A percentile compares a stretch with the other conserved stretches of the same genome.
Evolutionary conservation across 23 red algal genomes (phyloP).

Genomic region (Gracilaria gracilis): DNA sequence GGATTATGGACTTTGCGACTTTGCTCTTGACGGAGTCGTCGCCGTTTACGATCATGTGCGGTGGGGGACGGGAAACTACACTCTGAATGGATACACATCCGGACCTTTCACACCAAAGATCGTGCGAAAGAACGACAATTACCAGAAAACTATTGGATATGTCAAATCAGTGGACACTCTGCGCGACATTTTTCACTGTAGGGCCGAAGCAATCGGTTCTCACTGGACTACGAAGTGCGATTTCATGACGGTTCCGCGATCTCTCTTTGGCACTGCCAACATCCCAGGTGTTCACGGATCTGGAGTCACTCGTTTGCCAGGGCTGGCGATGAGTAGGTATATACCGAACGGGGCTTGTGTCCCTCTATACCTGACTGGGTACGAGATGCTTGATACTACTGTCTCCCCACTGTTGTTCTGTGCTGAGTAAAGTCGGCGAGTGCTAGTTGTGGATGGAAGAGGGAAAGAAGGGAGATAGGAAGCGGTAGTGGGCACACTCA

Average conservation of each 20-base stretch:
- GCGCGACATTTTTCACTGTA: neutral
- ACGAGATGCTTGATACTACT: neutral
- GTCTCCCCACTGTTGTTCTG: too few relatives aligned
- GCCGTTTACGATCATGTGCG: neutral
- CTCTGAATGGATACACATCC: neutral
- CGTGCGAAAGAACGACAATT: neutral
- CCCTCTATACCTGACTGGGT: neutral
- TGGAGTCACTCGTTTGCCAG: neutral
- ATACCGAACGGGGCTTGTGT: slow-evolving; percentile 3
- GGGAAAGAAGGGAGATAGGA: too few relatives aligned
- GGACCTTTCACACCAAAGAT: neutral
- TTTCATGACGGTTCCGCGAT: neutral
- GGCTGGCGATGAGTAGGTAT: neutral
- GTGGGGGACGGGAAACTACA: neutral
- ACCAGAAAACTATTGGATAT: neutral
- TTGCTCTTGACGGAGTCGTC: neutral
- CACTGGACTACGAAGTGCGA: neutral
- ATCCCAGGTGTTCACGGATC: neutral
- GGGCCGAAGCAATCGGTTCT: neutral
- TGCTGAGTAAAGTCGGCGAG: too few relatives aligned
- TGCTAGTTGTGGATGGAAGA: too few relatives aligned
- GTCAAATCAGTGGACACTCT: neutral
- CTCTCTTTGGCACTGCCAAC: neutral
- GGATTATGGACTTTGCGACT: slow-evolving; percentile 1
- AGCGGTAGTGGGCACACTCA: too few relatives aligned